Evolutionary conservation across 345 rosid genomes (phyloP).

Genomic region (Eucalyptus dawsonii): DNA sequence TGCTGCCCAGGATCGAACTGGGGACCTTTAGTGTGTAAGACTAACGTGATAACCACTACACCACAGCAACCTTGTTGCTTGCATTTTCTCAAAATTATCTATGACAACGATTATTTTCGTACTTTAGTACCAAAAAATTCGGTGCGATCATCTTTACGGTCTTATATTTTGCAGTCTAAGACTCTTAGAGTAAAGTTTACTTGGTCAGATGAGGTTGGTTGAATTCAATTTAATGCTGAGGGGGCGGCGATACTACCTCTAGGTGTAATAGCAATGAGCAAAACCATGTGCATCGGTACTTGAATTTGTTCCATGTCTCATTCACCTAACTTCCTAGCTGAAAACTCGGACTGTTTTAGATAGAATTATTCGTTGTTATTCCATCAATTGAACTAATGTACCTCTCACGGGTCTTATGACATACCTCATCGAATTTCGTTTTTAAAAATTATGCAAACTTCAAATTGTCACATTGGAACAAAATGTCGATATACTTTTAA

Average conservation of each 20-base stretch:
- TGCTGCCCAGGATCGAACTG: conserved; percentile 50
- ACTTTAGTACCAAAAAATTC: background rate
- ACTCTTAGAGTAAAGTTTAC: background rate
- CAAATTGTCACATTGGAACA: background rate
- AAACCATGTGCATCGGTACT: background rate
- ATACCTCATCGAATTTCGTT: background rate
- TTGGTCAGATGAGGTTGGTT: background rate
- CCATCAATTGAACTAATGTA: background rate
- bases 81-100: rapidly evolving
- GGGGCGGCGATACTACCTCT: background rate
- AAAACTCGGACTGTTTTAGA: background rate
- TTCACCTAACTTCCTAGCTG: background rate
- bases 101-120: background rate
- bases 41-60: conserved; percentile 50
- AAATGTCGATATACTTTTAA: background rate
- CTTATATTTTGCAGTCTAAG: background rate
- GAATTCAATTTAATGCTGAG: background rate
- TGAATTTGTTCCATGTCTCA: background rate
- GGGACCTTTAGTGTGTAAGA: conserved; percentile 45
- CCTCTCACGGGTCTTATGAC: background rate
- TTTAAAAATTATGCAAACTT: too few species aligned
- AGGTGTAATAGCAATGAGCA: background rate
- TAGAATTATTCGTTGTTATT: background rate
- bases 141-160: background rate
- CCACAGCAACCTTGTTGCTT: conserved; percentile 11